phyloP scores from a whole-genome alignment of 2,329 filamentous ascomycete genomes.

The Pestalotiopsis fici region DNA sequence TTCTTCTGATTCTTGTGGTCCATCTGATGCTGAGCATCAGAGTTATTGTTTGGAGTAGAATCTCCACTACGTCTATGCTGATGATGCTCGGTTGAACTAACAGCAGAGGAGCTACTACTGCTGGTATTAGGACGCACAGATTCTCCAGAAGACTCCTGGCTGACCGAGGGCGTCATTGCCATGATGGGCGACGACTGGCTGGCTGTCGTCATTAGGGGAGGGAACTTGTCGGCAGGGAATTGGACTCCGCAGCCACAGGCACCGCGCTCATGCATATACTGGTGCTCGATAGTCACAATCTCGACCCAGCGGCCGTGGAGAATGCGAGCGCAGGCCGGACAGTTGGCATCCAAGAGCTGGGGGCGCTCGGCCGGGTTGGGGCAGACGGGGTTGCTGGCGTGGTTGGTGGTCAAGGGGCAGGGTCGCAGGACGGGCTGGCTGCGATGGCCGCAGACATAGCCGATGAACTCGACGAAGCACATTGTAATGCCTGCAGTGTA shows the following conservation, averaged over 20 bases:
- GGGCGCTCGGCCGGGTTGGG: slow-evolving; percentile 27
- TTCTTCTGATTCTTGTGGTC: no score
- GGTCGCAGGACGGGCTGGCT: slow-evolving; percentile 37
- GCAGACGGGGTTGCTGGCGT: slow-evolving; percentile 37
- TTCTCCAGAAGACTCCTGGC: no score
- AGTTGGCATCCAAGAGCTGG: slow-evolving; percentile 34
- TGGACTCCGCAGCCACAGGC: slow-evolving; percentile 37
- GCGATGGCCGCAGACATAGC: slow-evolving; percentile 50
- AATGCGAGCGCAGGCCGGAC: slow-evolving; percentile 37
- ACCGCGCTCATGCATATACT: slow-evolving; percentile 45
- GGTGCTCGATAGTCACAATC: slow-evolving; percentile 42
- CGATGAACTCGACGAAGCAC: slow-evolving; percentile 48
- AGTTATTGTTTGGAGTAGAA: no score
- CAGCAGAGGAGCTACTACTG: no score
- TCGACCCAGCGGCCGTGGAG: slow-evolving; percentile 39
- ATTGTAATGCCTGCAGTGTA: slow-evolving; percentile 25
- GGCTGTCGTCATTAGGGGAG: slow-evolving; percentile 27
- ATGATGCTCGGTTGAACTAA: no score
- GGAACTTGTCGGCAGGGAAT: slow-evolving; percentile 37
- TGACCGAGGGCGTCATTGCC: no score
- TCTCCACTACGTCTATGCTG: no score
- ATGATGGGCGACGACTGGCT: neutral
- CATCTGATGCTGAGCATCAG: no score
- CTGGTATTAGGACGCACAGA: no score
- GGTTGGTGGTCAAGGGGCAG: slow-evolving; percentile 43